phyloP scores from a whole-genome alignment of 306 rosid species.

The Mimosa pudica region DNA sequence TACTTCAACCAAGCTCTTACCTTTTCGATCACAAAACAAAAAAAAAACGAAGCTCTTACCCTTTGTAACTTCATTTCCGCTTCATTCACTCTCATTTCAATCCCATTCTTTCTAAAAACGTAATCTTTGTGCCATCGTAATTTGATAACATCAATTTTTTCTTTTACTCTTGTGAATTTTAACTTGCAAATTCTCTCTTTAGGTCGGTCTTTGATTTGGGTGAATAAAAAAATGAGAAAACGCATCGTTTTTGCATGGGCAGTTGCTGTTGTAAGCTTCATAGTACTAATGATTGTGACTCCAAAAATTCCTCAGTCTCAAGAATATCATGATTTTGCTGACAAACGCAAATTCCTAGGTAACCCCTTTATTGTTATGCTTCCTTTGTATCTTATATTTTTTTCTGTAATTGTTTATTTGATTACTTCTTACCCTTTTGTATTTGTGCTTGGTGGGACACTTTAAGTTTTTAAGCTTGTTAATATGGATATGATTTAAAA shows the following conservation, averaged over 20 bases:
- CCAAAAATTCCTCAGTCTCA: constrained; percentile 84
- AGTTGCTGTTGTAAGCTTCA: constrained; percentile 52
- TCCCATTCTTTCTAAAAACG: not conserved
- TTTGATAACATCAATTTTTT: not conserved
- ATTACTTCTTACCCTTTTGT: not conserved
- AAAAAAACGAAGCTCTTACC: too few relatives aligned
- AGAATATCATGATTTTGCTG: constrained; percentile 82
- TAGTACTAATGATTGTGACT: constrained; percentile 65
- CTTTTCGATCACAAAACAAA: too few relatives aligned
- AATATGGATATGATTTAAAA: constrained; percentile 4
- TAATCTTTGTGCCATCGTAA: not conserved
- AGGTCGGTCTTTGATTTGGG: not conserved
- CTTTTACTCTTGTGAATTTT: not conserved
- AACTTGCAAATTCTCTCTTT: not conserved
- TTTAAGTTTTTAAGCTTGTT: constrained; percentile 13
- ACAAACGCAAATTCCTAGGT: constrained; percentile 71
- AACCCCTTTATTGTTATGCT: constrained; percentile 5
- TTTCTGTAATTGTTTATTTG: not conserved
- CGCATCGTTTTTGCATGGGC: constrained; percentile 48
- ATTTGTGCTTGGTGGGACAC: not conserved
- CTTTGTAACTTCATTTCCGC: too few relatives aligned
- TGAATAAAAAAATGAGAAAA: constrained; percentile 43
- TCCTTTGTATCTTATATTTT: not conserved
- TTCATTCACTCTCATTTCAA: too few relatives aligned
- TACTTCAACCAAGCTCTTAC: too few relatives aligned